phyloP scores from a whole-genome alignment of 2,329 filamentous ascomycete genomes.

The Clarireedia homoeocarpa region DNA sequence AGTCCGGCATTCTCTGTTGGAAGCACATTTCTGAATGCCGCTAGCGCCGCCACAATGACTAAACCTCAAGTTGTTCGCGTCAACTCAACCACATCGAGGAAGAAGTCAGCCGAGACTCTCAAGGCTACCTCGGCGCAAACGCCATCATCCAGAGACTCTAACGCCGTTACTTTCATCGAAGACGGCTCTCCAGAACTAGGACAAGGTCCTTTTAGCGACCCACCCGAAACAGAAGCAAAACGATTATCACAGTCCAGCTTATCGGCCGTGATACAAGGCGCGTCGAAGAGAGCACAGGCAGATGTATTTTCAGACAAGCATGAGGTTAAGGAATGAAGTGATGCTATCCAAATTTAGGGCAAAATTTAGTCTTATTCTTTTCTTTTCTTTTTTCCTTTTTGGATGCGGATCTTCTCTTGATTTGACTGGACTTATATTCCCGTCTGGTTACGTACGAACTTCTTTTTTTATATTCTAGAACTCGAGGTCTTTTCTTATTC shows the following conservation, averaged over 20 bases:
- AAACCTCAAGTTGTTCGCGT: slow-evolving; percentile 55
- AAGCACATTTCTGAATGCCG: slow-evolving; percentile 60
- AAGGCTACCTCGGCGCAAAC: not conserved
- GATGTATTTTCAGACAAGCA: slow-evolving; percentile 54
- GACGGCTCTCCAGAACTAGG: slow-evolving; percentile 43
- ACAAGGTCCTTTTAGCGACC: slow-evolving; percentile 53
- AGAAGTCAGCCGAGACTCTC: slow-evolving; percentile 26
- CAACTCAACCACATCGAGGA: slow-evolving; percentile 40
- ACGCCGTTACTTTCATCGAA: slow-evolving; percentile 41
- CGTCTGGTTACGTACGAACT: slow-evolving; percentile 1
- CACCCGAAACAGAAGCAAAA: slow-evolving; percentile 29
- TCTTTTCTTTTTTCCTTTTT: not conserved
- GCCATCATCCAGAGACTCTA: slow-evolving; percentile 32
- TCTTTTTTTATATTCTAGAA: not conserved
- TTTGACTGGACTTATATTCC: not conserved
- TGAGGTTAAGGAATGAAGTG: slow-evolving; percentile 40
- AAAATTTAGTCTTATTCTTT: too few relatives aligned
- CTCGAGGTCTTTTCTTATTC: not conserved
- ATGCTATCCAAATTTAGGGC: not conserved
- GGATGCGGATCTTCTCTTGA: not conserved
- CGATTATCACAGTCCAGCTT: slow-evolving; percentile 39
- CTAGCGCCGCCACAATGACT: slow-evolving; percentile 48
- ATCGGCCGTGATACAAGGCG: slow-evolving; percentile 49
- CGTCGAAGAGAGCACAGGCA: slow-evolving; percentile 32
- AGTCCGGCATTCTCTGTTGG: slow-evolving; percentile 59